phyloP scores from a whole-genome alignment of 345 rosid genomes.

The Gossypium rotundifolium region DNA sequence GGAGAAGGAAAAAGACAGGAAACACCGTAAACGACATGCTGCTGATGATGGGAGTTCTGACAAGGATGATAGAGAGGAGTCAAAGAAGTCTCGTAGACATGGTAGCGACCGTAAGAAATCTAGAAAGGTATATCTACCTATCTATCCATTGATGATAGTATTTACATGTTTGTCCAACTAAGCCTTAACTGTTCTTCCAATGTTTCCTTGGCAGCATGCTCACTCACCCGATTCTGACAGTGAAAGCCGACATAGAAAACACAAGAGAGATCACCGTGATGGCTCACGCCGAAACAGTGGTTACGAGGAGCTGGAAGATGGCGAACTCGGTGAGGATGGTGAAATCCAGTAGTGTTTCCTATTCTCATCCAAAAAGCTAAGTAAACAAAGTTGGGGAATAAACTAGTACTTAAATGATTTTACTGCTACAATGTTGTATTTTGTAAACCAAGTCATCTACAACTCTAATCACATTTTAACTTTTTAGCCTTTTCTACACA shows the following conservation, averaged over 20 bases:
- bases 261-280: slow-evolving; percentile 71
- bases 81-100: slow-evolving; percentile 73
- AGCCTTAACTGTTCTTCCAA: background rate
- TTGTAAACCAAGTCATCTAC: background rate
- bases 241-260: slow-evolving; percentile 69
- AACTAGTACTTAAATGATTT: background rate
- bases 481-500: background rate
- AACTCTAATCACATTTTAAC: background rate
- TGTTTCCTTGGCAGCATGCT: slow-evolving; percentile 50
- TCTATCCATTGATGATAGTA: background rate
- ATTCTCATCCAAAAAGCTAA: background rate
- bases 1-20: slow-evolving; percentile 79
- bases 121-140: slow-evolving; percentile 52
- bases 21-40: slow-evolving; percentile 69
- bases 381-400: background rate
- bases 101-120: slow-evolving; percentile 81
- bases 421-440: background rate
- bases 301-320: slow-evolving; percentile 87
- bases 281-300: slow-evolving; percentile 59
- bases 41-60: slow-evolving; percentile 75
- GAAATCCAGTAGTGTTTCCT: slow-evolving; percentile 51
- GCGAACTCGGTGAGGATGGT: slow-evolving; percentile 89
- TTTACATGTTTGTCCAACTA: background rate
- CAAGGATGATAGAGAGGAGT: slow-evolving; percentile 72
- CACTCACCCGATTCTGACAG: slow-evolving; percentile 76